Base-by-base conservation (phyloP, 1,284 basidiomycete species). In the Dichomitus squalens region DNA sequence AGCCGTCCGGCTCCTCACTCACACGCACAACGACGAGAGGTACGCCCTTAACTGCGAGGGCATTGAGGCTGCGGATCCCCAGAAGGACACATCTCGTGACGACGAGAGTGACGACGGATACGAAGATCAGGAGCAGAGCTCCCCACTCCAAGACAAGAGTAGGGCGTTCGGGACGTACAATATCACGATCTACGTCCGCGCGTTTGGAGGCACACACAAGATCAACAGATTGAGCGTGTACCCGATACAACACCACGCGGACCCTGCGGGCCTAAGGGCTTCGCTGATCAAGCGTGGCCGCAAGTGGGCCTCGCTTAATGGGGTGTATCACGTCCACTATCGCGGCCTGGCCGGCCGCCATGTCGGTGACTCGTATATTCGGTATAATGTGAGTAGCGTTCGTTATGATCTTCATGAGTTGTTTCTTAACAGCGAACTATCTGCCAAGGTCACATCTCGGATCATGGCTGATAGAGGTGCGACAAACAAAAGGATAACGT, bases 271-370 rank as follows among this genome's bases (percentile, higher is more conserved):
- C 7, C 59, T 83, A 40, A 69, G 73, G 29, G 68, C 73, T 44
- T 62, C 64, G 18, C 65, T 85, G 12, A 55, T 76, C 25, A 68
- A 68, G 40, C 72, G 84, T 12, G 84, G 84, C 3, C 75, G 75
- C 67, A 81, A 79, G 61, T 86, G 84, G 82, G 66, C 73, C 14
- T 69, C 66, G 1, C 64, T 83, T 23, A 77, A 75, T 27, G 82
- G 82, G 0, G 68, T 81, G n/a, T 80, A 83, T 57, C 83, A 85
- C 64, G 77, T 78, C 63, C 74, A 82, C 58, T 86, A 81, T 64
- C 71, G 74, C 29, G 84, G 82, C 0, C 73, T 79, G 33, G 82
- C 78, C 20, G 51, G 52, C 11, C 21, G 29, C 14, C 35, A 56
- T 53, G 3, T 68, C 58, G 36, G 47, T 11, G 69, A 71, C 33